Conservation (phyloP, 2,329 filamentous ascomycete genomes). For the Juglanconis sp. region DNA sequence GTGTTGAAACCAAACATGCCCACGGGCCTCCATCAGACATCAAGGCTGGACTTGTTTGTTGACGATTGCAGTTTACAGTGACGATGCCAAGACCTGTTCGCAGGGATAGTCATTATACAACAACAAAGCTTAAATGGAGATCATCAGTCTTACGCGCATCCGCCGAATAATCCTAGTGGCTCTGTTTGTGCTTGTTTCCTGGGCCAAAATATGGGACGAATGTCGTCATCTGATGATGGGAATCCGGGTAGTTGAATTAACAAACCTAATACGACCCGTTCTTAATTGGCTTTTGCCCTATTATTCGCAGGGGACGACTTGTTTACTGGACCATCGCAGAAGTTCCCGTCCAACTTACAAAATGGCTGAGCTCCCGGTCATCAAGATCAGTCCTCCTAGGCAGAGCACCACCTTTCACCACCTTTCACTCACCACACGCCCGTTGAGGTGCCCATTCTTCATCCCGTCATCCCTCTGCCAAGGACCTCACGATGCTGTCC, state of each 20-base stretch:
- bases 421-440: no score
- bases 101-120: no score
- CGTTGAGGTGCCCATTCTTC: background rate
- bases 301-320: background rate
- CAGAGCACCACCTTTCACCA: background rate
- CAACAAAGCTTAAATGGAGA: no score
- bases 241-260: background rate
- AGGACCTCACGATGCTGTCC: background rate
- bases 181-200: background rate
- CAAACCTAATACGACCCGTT: background rate
- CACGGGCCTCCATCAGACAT: no score
- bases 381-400: background rate
- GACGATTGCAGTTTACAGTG: no score
- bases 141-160: background rate
- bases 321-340: background rate
- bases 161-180: background rate
- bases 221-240: background rate
- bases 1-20: no score
- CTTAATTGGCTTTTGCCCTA: background rate
- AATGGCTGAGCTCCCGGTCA: background rate
- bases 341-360: background rate
- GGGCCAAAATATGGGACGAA: background rate
- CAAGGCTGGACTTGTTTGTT: no score
- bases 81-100: no score
- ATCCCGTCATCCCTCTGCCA: background rate